Evolutionary conservation across 2,329 filamentous ascomycete genomes (phyloP).

Genomic region (Teratosphaeria zuluensis): DNA sequence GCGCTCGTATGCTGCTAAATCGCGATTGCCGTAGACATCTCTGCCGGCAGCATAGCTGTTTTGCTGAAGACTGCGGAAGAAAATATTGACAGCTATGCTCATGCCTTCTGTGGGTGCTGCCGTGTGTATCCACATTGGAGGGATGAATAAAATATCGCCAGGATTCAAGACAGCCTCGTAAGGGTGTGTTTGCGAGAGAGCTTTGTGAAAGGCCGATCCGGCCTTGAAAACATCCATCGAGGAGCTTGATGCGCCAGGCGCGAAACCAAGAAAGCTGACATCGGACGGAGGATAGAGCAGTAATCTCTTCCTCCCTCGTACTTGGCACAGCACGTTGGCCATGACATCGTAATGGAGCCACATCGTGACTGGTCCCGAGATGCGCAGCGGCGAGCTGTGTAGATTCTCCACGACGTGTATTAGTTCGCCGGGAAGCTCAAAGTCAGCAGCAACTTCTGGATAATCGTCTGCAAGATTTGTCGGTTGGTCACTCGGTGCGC

Average conservation of each 20-base stretch:
- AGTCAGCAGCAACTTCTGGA: constrained; percentile 58
- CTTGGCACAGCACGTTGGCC: constrained; percentile 77
- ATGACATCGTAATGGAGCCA: constrained; percentile 92
- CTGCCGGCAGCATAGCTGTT: constrained; percentile 60
- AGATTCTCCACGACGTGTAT: constrained; percentile 48
- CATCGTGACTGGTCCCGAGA: constrained; percentile 73
- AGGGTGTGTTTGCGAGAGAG: constrained; percentile 45
- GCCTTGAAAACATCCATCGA: constrained; percentile 59
- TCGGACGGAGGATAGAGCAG: constrained; percentile 72
- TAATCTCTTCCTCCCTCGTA: constrained; percentile 62
- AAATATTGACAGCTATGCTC: constrained; percentile 80
- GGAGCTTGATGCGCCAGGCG: constrained; percentile 71
- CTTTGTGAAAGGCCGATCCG: constrained; percentile 10
- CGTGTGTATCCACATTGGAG: constrained; percentile 76
- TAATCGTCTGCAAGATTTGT: constrained; percentile 66
- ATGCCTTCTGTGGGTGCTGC: constrained; percentile 44
- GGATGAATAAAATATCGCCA: constrained; percentile 72
- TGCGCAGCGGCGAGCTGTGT: constrained; percentile 70
- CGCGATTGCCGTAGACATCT: constrained; percentile 82
- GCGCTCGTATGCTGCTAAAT: constrained; percentile 75
- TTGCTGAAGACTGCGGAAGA: constrained; percentile 58
- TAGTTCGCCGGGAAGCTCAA: constrained; percentile 56
- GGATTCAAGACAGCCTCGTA: constrained; percentile 56
- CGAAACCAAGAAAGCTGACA: constrained; percentile 58
- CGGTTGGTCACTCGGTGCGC: constrained; percentile 57